Evolutionary conservation across 2,329 filamentous ascomycete genomes (phyloP).

Genomic region (Colletotrichum viniferum): DNA sequence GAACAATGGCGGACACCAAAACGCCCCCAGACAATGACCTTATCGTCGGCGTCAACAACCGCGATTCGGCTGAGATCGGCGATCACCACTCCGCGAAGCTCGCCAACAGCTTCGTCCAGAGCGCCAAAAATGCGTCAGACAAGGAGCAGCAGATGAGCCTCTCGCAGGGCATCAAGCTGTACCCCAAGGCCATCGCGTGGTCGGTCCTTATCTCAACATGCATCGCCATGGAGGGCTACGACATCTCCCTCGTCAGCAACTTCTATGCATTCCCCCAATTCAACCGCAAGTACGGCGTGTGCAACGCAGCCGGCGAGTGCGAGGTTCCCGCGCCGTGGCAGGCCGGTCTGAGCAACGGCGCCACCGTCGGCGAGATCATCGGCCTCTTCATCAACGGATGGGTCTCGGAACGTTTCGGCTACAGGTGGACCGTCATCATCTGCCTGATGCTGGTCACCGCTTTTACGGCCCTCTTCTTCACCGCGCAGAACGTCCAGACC

Average conservation of each 20-base stretch:
- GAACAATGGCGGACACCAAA: conserved; percentile 10
- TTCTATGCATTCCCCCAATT: conserved; percentile 70
- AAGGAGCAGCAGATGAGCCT: conserved; percentile 75
- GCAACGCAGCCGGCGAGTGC: conserved; percentile 48
- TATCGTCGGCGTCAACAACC: neutral
- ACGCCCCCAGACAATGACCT: neutral
- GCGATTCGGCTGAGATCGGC: conserved; percentile 6
- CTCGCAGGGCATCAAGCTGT: conserved; percentile 77
- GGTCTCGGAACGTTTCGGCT: conserved; percentile 70
- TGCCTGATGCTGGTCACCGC: conserved; percentile 58
- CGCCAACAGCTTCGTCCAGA: conserved; percentile 43
- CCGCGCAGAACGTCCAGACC: conserved; percentile 61
- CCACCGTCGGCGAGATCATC: conserved; percentile 67
- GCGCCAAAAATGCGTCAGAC: conserved; percentile 56
- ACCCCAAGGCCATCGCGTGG: conserved; percentile 87
- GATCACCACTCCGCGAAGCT: conserved; percentile 24
- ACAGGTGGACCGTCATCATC: conserved; percentile 66
- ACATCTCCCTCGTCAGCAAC: conserved; percentile 81
- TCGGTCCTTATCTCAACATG: conserved; percentile 86
- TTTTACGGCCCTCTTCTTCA: conserved; percentile 70
- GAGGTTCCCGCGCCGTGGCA: conserved; percentile 68
- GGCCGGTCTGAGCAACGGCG: conserved; percentile 64
- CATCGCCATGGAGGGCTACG: conserved; percentile 91
- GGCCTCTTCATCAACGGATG: conserved; percentile 70
- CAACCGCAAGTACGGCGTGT: conserved; percentile 61